phyloP scores from a whole-genome alignment of 2,329 filamentous ascomycete genomes.

The Herpomyces periplanetae region DNA sequence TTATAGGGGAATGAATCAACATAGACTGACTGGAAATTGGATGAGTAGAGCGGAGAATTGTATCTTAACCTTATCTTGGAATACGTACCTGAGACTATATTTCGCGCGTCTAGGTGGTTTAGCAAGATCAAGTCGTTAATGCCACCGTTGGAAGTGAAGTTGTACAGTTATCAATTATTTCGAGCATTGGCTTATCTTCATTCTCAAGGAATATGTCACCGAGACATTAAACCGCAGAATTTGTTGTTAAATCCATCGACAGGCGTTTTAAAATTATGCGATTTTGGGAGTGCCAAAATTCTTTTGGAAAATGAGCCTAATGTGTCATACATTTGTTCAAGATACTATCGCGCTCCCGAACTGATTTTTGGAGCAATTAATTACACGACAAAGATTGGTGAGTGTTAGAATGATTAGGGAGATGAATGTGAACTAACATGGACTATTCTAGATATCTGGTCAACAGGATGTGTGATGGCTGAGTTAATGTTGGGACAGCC shows the following conservation, averaged over 20 bases:
- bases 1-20: neutral
- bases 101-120: slow-evolving; percentile 89
- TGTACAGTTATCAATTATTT: slow-evolving; percentile 98
- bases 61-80: slow-evolving; percentile 95
- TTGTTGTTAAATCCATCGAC: slow-evolving; percentile 63
- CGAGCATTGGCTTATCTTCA: slow-evolving; percentile 92
- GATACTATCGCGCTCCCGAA: slow-evolving; percentile 90
- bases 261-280: slow-evolving; percentile 78
- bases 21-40: slow-evolving; percentile 6
- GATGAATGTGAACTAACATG: slow-evolving; percentile 3
- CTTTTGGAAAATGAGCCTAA: slow-evolving; percentile 94
- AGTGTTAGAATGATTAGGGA: slow-evolving; percentile 8
- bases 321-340: slow-evolving; percentile 95
- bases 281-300: slow-evolving; percentile 96
- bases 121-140: slow-evolving; percentile 99
- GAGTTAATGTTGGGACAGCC: slow-evolving; percentile 96
- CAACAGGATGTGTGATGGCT: slow-evolving; percentile 94
- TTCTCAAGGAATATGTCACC: slow-evolving; percentile 91
- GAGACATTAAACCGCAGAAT: slow-evolving; percentile 97
- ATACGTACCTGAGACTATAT: slow-evolving; percentile 91
- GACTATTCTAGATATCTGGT: slow-evolving; percentile 48
- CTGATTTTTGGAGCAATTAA: slow-evolving; percentile 96
- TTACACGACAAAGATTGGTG: slow-evolving; percentile 98
- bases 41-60: slow-evolving; percentile 57
- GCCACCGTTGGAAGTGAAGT: slow-evolving; percentile 92